Evolutionary conservation across 441 rosid species (phyloP).

Genomic region (Pelargonium australe): DNA sequence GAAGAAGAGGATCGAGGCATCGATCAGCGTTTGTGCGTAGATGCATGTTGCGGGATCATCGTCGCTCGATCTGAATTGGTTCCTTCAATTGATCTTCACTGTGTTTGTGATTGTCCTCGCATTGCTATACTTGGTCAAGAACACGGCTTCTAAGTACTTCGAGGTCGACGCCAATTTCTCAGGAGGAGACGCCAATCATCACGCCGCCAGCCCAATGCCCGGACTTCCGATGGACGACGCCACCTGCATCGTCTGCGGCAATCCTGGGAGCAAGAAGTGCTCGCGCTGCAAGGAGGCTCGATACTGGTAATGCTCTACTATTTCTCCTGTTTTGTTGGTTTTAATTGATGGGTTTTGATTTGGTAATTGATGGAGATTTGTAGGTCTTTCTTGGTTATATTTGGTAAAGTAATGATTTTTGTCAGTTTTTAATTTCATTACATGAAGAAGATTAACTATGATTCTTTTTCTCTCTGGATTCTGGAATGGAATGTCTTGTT

Average conservation of each 20-base stretch:
- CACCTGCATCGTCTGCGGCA: constrained; percentile 21
- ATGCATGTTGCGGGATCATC: constrained; percentile 25
- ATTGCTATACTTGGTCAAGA: constrained; percentile 23
- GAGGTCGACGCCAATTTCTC: constrained; percentile 22
- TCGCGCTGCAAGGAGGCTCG: constrained; percentile 26
- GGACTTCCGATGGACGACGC: constrained; percentile 11
- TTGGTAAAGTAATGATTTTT: not conserved
- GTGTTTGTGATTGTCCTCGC: constrained; percentile 18
- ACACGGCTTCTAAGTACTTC: constrained; percentile 28
- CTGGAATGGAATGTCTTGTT: too few species aligned
- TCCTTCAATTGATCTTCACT: constrained; percentile 23
- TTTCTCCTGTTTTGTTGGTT: not conserved
- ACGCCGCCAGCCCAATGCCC: constrained; percentile 12
- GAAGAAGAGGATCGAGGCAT: constrained; percentile 8
- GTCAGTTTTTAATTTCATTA: not conserved
- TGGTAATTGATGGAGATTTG: not conserved
- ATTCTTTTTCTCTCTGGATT: too few species aligned
- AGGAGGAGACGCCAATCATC: not conserved
- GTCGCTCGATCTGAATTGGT: constrained; percentile 25
- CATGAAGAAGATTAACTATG: too few species aligned
- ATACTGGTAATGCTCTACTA: constrained; percentile 19
- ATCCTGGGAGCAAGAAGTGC: constrained; percentile 15
- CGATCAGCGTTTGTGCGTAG: constrained; percentile 9
- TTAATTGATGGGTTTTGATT: not conserved
- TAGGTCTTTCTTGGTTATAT: not conserved